Conservation (phyloP, 768 basidiomycete species). For the Phanerochaete carnosa region DNA sequence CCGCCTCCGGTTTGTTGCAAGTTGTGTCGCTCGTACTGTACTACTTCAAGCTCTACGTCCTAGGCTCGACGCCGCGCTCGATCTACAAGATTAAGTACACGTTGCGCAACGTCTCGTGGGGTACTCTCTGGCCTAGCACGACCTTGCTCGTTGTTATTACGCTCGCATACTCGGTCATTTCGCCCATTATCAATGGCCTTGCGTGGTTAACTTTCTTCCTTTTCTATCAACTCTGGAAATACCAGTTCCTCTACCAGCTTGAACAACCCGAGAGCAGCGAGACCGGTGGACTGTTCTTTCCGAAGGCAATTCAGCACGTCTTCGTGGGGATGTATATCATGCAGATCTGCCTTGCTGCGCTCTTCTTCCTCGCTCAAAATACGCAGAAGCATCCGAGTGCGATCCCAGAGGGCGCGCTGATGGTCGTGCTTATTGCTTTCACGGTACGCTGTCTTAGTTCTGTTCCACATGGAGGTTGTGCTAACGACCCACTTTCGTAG, state of each 20-base stretch:
- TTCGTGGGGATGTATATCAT: constrained; percentile 94
- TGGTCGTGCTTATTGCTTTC: constrained; percentile 79
- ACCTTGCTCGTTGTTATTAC: constrained; percentile 84
- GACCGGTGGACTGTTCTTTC: constrained; percentile 94
- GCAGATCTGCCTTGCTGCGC: constrained; percentile 76
- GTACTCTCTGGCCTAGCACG: constrained; percentile 67
- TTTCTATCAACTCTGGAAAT: constrained; percentile 80
- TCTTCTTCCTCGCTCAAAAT: constrained; percentile 87
- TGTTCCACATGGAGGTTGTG: neutral
- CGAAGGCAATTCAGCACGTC: constrained; percentile 87
- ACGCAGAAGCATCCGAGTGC: constrained; percentile 50
- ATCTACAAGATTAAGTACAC: constrained; percentile 82
- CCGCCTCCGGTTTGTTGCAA: constrained; percentile 78
- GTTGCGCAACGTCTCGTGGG: constrained; percentile 67
- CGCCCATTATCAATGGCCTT: constrained; percentile 92
- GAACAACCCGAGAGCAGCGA: constrained; percentile 68
- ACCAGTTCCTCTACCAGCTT: constrained; percentile 44
- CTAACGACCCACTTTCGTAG: constrained; percentile 30
- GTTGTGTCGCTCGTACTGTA: constrained; percentile 75
- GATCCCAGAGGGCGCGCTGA: constrained; percentile 72
- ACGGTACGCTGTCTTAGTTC: constrained; percentile 53
- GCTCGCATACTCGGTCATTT: constrained; percentile 82
- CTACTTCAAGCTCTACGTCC: constrained; percentile 85
- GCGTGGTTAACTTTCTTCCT: constrained; percentile 78
- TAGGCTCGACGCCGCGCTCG: constrained; percentile 86